phyloP scores from a whole-genome alignment of 108 stramenopile species.

The Skeletonema menzelii region DNA sequence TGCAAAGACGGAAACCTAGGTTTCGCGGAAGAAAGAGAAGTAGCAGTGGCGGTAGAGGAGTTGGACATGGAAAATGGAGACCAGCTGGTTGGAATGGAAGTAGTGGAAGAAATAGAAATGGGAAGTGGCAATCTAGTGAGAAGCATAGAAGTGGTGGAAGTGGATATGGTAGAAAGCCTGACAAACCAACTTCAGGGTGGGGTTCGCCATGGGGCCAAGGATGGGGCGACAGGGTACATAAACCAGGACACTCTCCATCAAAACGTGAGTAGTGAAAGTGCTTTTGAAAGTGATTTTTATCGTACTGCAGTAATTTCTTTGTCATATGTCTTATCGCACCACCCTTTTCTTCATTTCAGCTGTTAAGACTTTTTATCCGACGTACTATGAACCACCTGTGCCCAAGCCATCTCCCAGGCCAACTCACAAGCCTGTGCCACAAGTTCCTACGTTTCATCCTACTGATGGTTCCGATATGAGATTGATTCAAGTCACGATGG shows the following conservation, averaged over 20 bases:
- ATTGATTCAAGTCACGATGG: constrained; percentile 1
- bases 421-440: background rate
- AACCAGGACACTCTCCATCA: background rate
- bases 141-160: background rate
- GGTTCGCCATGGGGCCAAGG: background rate
- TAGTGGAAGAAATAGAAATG: background rate
- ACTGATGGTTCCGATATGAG: background rate
- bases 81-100: background rate
- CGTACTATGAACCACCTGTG: background rate
- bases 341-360: background rate
- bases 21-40: background rate
- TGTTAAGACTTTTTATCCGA: background rate
- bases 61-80: background rate
- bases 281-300: background rate
- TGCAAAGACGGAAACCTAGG: background rate
- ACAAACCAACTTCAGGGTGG: background rate
- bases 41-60: background rate
- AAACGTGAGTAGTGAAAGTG: background rate
- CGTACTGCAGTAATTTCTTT: background rate
- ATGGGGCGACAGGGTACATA: background rate
- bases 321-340: background rate
- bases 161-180: background rate
- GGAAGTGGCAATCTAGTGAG: background rate
- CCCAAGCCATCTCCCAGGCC: background rate
- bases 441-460: background rate